phyloP scores from a whole-genome alignment of 176 grass and related monocot genomes.

The Alloteropsis semialata region DNA sequence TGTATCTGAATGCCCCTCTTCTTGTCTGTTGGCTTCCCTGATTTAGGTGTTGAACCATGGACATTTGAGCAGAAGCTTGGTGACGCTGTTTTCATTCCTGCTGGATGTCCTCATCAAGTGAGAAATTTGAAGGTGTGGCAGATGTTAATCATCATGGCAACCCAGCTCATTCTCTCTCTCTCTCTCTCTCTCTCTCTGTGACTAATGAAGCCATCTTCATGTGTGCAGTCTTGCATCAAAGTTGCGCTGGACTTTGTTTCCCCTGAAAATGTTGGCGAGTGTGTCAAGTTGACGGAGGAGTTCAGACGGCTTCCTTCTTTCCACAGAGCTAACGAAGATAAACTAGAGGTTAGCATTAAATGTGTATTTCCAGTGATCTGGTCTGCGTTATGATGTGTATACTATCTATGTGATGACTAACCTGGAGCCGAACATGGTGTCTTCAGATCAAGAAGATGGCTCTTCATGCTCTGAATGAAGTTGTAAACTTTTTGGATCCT shows the following conservation, averaged over 20 bases:
- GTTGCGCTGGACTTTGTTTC: slow-evolving; percentile 85
- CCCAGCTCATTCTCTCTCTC: neutral
- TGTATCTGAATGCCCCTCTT: neutral
- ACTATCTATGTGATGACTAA: neutral
- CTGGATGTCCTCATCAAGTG: slow-evolving; percentile 88
- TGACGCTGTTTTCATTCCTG: slow-evolving; percentile 79
- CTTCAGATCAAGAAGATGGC: slow-evolving; percentile 77
- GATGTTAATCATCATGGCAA: neutral
- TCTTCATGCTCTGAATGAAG: slow-evolving; percentile 53
- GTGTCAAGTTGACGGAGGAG: slow-evolving; percentile 57
- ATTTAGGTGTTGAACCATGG: slow-evolving; percentile 82
- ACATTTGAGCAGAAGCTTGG: slow-evolving; percentile 89
- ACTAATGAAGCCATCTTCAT: slow-evolving; percentile 12
- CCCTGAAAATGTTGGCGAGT: slow-evolving; percentile 69
- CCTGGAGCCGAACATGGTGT: neutral
- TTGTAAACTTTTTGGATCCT: slow-evolving; percentile 41
- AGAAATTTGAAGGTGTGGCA: slow-evolving; percentile 78
- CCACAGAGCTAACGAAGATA: slow-evolving; percentile 85
- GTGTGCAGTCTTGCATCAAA: slow-evolving; percentile 84
- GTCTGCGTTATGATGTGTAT: neutral
- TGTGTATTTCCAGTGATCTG: neutral
- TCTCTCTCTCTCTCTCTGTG: neutral
- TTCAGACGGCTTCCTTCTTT: slow-evolving; percentile 64
- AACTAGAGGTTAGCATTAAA: slow-evolving; percentile 50
- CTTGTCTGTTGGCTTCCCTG: slow-evolving; percentile 10